Conservation (phyloP, 2,329 filamentous ascomycete species). For the Fusarium tupiense region DNA sequence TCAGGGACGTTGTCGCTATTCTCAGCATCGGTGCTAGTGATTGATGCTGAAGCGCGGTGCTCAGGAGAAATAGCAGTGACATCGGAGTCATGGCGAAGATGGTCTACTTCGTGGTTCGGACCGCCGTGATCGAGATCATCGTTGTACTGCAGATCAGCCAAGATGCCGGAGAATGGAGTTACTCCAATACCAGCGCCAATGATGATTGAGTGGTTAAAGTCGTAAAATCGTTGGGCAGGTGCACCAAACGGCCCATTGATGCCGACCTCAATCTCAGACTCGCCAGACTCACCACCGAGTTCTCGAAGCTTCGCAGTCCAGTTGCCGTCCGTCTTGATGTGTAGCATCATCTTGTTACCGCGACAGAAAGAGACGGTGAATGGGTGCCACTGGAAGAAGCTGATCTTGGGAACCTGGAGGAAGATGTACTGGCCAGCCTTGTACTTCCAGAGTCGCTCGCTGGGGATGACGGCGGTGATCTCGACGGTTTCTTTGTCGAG, state of each 20-base stretch:
- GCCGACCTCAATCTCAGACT: constrained; percentile 57
- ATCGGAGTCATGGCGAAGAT: constrained; percentile 10
- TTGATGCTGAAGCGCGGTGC: neutral
- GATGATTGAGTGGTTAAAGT: constrained; percentile 65
- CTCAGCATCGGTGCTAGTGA: neutral
- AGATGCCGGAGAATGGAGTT: constrained; percentile 66
- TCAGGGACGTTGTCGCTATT: neutral
- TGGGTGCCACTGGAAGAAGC: constrained; percentile 67
- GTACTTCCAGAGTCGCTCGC: constrained; percentile 61
- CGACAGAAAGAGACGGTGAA: constrained; percentile 67
- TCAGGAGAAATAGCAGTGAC: neutral
- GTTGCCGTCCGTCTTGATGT: constrained; percentile 68
- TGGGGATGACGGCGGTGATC: constrained; percentile 59
- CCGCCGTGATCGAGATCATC: constrained; percentile 51
- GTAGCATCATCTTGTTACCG: constrained; percentile 61
- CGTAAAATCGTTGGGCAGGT: constrained; percentile 67
- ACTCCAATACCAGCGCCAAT: constrained; percentile 67
- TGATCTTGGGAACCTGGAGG: constrained; percentile 62
- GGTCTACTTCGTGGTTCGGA: constrained; percentile 18
- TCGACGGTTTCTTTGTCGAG: constrained; percentile 64
- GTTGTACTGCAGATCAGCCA: constrained; percentile 62
- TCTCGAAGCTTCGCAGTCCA: constrained; percentile 61
- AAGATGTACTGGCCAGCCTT: constrained; percentile 68
- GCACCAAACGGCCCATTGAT: constrained; percentile 68
- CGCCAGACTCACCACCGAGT: constrained; percentile 50